Conservation (phyloP, 2,329 filamentous ascomycete species). For the Paracoccidioides brasiliensis region DNA sequence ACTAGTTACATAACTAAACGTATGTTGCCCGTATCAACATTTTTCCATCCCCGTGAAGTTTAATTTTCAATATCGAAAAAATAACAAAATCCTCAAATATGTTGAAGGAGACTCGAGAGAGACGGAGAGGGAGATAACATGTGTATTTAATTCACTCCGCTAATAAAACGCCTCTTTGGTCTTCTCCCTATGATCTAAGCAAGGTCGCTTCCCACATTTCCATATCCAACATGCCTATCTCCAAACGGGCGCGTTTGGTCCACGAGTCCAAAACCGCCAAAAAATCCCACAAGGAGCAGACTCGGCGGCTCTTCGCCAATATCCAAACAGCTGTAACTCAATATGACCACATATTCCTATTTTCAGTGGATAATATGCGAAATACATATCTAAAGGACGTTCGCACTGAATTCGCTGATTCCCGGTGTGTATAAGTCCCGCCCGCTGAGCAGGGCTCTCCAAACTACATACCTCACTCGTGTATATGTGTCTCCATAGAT, state of each 20-base stretch:
- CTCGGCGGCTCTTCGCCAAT: slow-evolving; percentile 74
- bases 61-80: slow-evolving; percentile 14
- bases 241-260: slow-evolving; percentile 79
- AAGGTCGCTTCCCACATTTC: neutral
- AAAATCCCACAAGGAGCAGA: slow-evolving; percentile 80
- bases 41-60: slow-evolving; percentile 20
- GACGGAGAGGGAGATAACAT: neutral
- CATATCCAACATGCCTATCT: slow-evolving; percentile 74
- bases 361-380: slow-evolving; percentile 92
- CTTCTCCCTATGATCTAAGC: neutral
- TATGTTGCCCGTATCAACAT: slow-evolving; percentile 21
- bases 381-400: slow-evolving; percentile 93
- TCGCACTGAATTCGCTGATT: slow-evolving; percentile 69
- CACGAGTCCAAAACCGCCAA: slow-evolving; percentile 85
- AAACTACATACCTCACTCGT: neutral
- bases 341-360: slow-evolving; percentile 87
- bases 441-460: neutral
- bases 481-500: neutral
- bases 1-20: too few relatives aligned
- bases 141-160: neutral
- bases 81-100: slow-evolving; percentile 19
- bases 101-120: neutral
- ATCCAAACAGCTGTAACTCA: slow-evolving; percentile 73
- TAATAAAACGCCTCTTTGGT: neutral
- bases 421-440: slow-evolving; percentile 47